These are phyloP conservation scores for Quercus variabilis DNA, from an alignment of 306 rosid genomes.

Conservation along the genomic window DNA sequence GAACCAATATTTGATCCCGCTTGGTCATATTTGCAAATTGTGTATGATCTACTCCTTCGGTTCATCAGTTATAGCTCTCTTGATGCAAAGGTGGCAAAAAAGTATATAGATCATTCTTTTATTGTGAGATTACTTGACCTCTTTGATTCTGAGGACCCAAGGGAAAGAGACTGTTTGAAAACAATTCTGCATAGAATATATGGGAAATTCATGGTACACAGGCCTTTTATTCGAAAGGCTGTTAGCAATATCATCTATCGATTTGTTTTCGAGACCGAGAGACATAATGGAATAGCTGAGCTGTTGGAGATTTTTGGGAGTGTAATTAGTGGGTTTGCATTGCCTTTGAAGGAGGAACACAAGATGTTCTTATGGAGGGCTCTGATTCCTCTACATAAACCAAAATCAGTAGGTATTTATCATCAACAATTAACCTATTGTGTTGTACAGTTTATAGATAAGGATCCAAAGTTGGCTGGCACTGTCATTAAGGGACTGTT, in stretches of 20 bases:
- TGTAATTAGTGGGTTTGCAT: constrained; percentile 91
- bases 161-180: constrained; percentile 98
- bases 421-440: constrained; percentile 93
- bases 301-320: constrained; percentile 96
- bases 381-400: constrained; percentile 91
- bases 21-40: constrained; percentile 88
- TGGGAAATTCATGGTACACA: constrained; percentile 95
- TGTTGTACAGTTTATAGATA: constrained; percentile 84
- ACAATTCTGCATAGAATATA: constrained; percentile 89
- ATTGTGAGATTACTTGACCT: constrained; percentile 82
- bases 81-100: constrained; percentile 80
- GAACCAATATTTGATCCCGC: constrained; percentile 98
- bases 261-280: constrained; percentile 86
- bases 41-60: constrained; percentile 88
- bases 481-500: constrained; percentile 76
- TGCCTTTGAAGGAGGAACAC: constrained; percentile 98
- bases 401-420: constrained; percentile 88
- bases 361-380: constrained; percentile 79
- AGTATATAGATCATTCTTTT: constrained; percentile 76
- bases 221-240: constrained; percentile 84
- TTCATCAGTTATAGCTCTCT: constrained; percentile 68
- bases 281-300: constrained; percentile 94
- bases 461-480: constrained; percentile 86
- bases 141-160: constrained; percentile 95
- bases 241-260: constrained; percentile 84